Conservation (phyloP, 1,284 basidiomycete genomes). For the Ganoderma boninense region DNA sequence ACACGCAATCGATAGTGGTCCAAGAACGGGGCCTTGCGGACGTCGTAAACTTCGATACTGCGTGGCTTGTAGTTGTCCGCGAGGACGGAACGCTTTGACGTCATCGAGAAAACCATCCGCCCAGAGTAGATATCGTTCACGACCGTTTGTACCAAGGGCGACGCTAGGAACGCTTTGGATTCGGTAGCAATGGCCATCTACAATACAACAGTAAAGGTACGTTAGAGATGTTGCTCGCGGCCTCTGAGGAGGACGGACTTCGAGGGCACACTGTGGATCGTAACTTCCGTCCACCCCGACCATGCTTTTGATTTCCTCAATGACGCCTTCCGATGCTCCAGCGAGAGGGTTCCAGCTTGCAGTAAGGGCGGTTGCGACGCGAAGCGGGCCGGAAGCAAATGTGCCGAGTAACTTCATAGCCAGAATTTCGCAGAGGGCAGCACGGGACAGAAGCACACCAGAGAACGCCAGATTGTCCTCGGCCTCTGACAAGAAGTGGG, state of each 20-base stretch:
- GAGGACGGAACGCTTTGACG: slow-evolving; percentile 76
- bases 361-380: slow-evolving; percentile 79
- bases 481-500: slow-evolving; percentile 60
- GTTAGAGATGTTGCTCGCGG: slow-evolving; percentile 3
- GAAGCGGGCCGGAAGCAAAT: slow-evolving; percentile 77
- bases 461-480: slow-evolving; percentile 79
- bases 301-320: slow-evolving; percentile 65
- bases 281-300: slow-evolving; percentile 64
- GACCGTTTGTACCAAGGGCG: slow-evolving; percentile 83
- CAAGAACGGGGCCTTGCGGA: slow-evolving; percentile 76
- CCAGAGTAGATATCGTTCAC: slow-evolving; percentile 86
- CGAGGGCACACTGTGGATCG: slow-evolving; percentile 79
- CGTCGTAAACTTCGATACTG: slow-evolving; percentile 79
- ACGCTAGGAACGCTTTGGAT: slow-evolving; percentile 81
- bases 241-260: slow-evolving; percentile 56
- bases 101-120: slow-evolving; percentile 70
- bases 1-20: slow-evolving; percentile 89
- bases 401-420: slow-evolving; percentile 85
- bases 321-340: slow-evolving; percentile 75
- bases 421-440: slow-evolving; percentile 83
- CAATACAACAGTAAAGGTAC: not conserved
- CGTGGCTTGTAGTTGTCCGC: slow-evolving; percentile 88
- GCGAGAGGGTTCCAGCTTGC: slow-evolving; percentile 83
- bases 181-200: slow-evolving; percentile 88
- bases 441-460: slow-evolving; percentile 73